A percentile compares a stretch with the other conserved stretches of the same genome.
Conservation (phyloP, 495 filamentous ascomycete genomes). For the Penicillium subrubescens region DNA sequence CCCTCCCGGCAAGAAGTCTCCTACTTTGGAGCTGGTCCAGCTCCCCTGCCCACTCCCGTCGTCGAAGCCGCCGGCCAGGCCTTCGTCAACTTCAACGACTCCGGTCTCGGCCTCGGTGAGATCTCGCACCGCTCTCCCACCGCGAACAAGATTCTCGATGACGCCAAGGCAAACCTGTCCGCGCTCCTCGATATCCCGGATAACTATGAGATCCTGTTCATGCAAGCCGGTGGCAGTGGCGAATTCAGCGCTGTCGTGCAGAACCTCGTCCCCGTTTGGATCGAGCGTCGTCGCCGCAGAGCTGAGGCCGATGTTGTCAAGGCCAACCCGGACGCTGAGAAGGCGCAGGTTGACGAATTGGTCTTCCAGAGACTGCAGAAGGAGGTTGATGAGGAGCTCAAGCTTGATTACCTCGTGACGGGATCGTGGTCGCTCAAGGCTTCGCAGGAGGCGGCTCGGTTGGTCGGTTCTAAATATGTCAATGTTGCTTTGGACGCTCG, state of each 20-base stretch:
- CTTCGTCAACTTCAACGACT: conserved; percentile 80
- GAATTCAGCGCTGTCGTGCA: conserved; percentile 81
- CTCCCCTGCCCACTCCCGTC: conserved; percentile 75
- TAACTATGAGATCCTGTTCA: conserved; percentile 76
- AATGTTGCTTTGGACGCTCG: conserved; percentile 77
- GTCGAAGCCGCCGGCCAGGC: conserved; percentile 72
- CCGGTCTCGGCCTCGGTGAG: conserved; percentile 72
- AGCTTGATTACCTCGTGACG: conserved; percentile 88
- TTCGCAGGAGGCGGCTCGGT: conserved; percentile 75
- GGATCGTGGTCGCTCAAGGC: conserved; percentile 92
- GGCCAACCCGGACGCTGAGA: conserved; percentile 34
- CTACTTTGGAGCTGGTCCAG: conserved; percentile 88
- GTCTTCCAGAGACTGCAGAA: conserved; percentile 59
- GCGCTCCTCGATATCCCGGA: conserved; percentile 72
- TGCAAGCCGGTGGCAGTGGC: conserved; percentile 81
- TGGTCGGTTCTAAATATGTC: conserved; percentile 75
- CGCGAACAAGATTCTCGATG: conserved; percentile 68
- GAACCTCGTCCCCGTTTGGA: conserved; percentile 81
- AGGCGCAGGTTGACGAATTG: conserved; percentile 51
- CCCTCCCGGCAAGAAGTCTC: conserved; percentile 59
- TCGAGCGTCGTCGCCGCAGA: conserved; percentile 57
- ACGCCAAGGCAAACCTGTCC: conserved; percentile 65
- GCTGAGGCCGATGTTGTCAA: conserved; percentile 39
- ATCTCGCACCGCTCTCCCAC: conserved; percentile 86
- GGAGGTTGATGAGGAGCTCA: conserved; percentile 65